Evolutionary conservation across 371 early-diverging fungal genomes (phyloP), one percentile per base, ranked within the genome.

Genomic region (Lichtheimia corymbifera): DNA sequence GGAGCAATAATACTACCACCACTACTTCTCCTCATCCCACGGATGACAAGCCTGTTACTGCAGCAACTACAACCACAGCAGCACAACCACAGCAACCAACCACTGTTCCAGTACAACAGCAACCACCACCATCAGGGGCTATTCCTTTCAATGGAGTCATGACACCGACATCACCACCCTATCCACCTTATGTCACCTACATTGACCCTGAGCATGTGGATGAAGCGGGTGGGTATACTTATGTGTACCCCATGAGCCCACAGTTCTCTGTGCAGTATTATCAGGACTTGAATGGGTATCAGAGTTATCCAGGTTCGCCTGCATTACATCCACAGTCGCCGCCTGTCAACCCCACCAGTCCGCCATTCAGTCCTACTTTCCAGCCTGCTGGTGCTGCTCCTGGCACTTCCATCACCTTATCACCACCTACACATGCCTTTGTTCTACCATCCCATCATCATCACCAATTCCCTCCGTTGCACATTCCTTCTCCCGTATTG

Each of bases 261-360:
- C 81, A 80, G 64, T 77, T 76, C 50, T 68, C 76, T 15, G 67
- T 75, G 28, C 74, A 79, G 50, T 77, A 77, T 42, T 80, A 80
- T 59, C 62, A 71, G 14, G 79, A 76, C 20, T 50, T 61, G 11
- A 71, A 58, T 44, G 80, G 74, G 43, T 77, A 77, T 50, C 76
- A 72, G 50, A 77, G 76, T 56, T 80, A 80, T 56, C 77, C 81
- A 20, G 81, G 81, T 3, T 77, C 74, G 14, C 76, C 79, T 20
- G 69, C 74, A 4, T 55, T 79, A 30, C 77, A 76, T 55, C 73
- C 76, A 50, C 79, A 79, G 58, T 76, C 76, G 15, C 76, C 76
- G 24, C 76, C 70, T 18, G 55, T 74, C 41, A 71, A 71, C 58
- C 80, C 80, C 17, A 73, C 73, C 14, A 74, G 75, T 49, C 80